phyloP scores from a whole-genome alignment of 345 rosid genomes.

The Viola odorata region DNA sequence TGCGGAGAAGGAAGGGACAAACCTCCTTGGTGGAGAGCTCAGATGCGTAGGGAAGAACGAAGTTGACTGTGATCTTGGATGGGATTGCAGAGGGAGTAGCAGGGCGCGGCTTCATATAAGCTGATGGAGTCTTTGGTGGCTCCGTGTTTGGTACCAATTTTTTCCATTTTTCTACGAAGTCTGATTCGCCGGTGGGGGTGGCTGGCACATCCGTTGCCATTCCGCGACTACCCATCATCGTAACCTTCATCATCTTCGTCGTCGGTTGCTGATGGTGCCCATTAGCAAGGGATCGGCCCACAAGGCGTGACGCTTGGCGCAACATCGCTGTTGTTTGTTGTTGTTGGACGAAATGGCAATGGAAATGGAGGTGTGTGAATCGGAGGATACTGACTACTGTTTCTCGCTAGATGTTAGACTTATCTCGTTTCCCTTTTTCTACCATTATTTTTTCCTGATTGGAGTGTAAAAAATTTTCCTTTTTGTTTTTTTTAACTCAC shows the following conservation, averaged over 20 bases:
- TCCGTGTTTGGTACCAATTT: conserved; percentile 64
- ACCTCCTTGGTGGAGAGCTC: conserved; percentile 25
- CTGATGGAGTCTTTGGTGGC: conserved; percentile 70
- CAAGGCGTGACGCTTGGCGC: conserved; percentile 15
- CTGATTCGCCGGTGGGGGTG: conserved; percentile 35
- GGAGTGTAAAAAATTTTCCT: no score
- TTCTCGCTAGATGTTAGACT: no score
- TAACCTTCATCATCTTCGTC: not conserved
- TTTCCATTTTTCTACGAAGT: conserved; percentile 62
- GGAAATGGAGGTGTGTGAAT: not conserved
- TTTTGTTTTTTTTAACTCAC: no score
- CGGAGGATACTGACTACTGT: not conserved
- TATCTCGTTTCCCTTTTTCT: no score
- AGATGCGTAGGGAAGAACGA: conserved; percentile 56
- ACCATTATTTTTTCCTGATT: no score
- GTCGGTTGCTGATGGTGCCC: conserved; percentile 1
- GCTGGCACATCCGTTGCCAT: conserved; percentile 53
- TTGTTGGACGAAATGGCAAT: not conserved
- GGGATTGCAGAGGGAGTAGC: conserved; percentile 58
- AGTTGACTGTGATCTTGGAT: conserved; percentile 75
- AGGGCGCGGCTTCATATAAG: conserved; percentile 60
- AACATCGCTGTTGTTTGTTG: conserved; percentile 7
- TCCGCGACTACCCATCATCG: conserved; percentile 21
- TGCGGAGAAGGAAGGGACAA: not conserved
- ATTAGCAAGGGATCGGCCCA: conserved; percentile 8